Percentiles rank a stretch among this genome's conserved stretches.
Conservation (phyloP, 805 yeast genomes). For the Komagataella ulmi region DNA sequence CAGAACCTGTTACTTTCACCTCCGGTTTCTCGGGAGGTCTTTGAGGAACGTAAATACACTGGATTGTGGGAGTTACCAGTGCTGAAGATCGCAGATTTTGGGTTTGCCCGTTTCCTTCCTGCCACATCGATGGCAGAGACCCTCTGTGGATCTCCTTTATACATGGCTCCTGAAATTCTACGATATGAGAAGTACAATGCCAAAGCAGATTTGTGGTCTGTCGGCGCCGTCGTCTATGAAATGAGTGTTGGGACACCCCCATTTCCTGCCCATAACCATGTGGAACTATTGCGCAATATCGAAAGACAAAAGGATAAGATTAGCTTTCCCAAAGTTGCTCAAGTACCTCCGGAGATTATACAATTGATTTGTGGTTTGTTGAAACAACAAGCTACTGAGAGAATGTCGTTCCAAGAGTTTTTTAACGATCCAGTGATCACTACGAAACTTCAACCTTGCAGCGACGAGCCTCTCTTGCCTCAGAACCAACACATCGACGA, state of each 20-base stretch:
- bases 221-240: constrained; percentile 91
- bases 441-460: constrained; percentile 27
- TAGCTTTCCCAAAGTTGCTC: constrained; percentile 56
- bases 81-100: constrained; percentile 91
- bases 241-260: constrained; percentile 97
- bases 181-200: constrained; percentile 94
- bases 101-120: constrained; percentile 92
- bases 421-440: constrained; percentile 60
- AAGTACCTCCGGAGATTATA: constrained; percentile 52
- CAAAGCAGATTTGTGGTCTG: constrained; percentile 96
- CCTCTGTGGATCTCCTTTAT: constrained; percentile 91
- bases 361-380: constrained; percentile 62
- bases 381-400: constrained; percentile 73
- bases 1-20: constrained; percentile 78
- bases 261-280: constrained; percentile 84
- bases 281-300: constrained; percentile 77
- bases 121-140: constrained; percentile 93
- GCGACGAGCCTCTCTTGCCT: constrained; percentile 49
- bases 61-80: constrained; percentile 87
- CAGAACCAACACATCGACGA: constrained; percentile 41
- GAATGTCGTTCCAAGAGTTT: constrained; percentile 83
- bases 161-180: constrained; percentile 97
- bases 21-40: constrained; percentile 56
- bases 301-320: constrained; percentile 72
- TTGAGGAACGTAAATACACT: constrained; percentile 42